These are phyloP conservation scores for Quercus variabilis DNA, from an alignment of 306 rosid species.

Conservation along the genomic window DNA sequence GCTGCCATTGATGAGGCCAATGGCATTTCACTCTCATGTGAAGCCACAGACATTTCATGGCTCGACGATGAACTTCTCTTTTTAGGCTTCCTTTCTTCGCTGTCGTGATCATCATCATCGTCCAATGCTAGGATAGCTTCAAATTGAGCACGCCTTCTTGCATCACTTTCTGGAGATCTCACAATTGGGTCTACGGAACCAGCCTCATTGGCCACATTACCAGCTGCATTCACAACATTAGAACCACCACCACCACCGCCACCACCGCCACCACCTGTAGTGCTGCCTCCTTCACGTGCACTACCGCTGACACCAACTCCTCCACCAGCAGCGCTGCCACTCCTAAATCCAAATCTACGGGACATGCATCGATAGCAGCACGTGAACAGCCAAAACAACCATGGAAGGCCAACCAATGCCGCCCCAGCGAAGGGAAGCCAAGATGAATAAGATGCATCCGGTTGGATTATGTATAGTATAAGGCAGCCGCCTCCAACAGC, in stretches of 20 bases:
- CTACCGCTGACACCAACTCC: background rate
- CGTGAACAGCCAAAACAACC: constrained; percentile 76
- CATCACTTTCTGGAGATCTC: background rate
- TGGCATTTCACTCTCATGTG: constrained; percentile 69
- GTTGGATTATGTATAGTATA: constrained; percentile 39
- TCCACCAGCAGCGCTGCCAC: background rate
- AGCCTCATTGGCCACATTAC: background rate
- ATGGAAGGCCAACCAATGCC: constrained; percentile 68
- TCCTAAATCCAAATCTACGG: constrained; percentile 45
- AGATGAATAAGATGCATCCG: constrained; percentile 29
- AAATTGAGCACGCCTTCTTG: background rate
- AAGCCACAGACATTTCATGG: constrained; percentile 18
- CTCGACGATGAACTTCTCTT: constrained; percentile 2
- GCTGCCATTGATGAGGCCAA: constrained; percentile 44
- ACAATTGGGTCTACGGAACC: background rate
- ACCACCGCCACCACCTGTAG: background rate
- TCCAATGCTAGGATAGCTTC: constrained; percentile 20
- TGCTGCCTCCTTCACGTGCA: background rate
- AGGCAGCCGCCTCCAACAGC: constrained; percentile 66
- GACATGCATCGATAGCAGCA: constrained; percentile 57
- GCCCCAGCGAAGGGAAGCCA: constrained; percentile 64
- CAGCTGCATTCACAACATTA: background rate
- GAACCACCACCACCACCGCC: background rate
- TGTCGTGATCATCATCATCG: background rate
- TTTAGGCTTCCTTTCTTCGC: constrained; percentile 4